phyloP scores from a whole-genome alignment of 2,329 filamentous ascomycete genomes.

The Aaosphaeria pasadenensis region DNA sequence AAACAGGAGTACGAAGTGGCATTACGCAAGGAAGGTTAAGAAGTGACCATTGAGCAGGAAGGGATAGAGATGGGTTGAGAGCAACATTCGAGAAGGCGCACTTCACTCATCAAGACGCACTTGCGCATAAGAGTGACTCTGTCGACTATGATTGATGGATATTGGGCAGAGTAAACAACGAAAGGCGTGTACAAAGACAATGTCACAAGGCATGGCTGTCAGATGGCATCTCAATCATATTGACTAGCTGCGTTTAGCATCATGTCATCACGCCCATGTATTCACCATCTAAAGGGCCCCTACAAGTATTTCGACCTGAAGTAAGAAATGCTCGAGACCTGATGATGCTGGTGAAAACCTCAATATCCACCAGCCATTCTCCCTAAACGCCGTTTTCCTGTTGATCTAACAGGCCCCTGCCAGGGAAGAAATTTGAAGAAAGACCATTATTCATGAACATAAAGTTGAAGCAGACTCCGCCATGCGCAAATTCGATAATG shows the following conservation, averaged over 20 bases:
- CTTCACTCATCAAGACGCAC: too few relatives aligned
- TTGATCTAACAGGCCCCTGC: background rate
- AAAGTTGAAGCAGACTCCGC: background rate
- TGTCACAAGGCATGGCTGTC: background rate
- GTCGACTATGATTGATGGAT: too few relatives aligned
- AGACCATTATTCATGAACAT: slow-evolving; percentile 1
- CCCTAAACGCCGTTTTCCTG: background rate
- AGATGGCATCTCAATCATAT: background rate
- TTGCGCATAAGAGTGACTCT: too few relatives aligned
- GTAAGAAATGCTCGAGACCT: background rate
- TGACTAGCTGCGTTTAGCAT: background rate
- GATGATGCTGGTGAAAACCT: background rate
- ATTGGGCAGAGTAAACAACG: too few relatives aligned
- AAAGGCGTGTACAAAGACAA: too few relatives aligned
- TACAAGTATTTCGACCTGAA: background rate
- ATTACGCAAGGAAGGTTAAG: too few relatives aligned
- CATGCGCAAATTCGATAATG: background rate
- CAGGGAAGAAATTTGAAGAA: background rate
- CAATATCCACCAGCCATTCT: background rate
- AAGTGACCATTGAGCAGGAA: too few relatives aligned
- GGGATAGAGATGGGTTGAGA: too few relatives aligned
- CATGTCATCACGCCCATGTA: background rate
- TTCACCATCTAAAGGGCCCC: too few relatives aligned
- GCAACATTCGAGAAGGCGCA: too few relatives aligned
- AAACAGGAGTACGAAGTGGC: too few relatives aligned